Evolutionary conservation across 2,329 filamentous ascomycete species (phyloP).

Genomic region (Exophiala alcalophila): DNA sequence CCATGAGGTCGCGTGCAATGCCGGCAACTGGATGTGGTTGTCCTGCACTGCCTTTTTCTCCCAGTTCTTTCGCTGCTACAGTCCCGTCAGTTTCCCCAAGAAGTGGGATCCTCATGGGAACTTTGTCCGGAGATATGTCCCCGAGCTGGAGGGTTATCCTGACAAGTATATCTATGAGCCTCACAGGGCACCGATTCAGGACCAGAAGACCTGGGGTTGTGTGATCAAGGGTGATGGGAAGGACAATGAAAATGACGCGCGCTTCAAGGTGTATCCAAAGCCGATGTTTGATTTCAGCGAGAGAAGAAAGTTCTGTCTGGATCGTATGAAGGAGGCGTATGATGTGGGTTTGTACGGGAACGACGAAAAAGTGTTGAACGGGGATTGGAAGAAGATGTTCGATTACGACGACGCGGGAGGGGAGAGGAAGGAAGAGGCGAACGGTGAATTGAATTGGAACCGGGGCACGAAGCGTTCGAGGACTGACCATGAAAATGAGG

Average conservation of each 20-base stretch:
- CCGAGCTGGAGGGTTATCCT: constrained; percentile 61
- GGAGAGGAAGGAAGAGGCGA: constrained; percentile 20
- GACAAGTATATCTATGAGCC: constrained; percentile 76
- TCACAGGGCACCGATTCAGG: constrained; percentile 66
- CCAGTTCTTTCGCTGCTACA: constrained; percentile 69
- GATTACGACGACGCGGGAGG: constrained; percentile 44
- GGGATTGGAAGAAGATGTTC: constrained; percentile 54
- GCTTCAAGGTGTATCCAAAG: constrained; percentile 59
- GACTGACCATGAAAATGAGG: constrained; percentile 1
- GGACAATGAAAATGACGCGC: constrained; percentile 25
- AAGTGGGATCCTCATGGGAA: constrained; percentile 70
- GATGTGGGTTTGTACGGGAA: constrained; percentile 62
- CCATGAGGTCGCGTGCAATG: constrained; percentile 70
- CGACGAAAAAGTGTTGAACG: constrained; percentile 60
- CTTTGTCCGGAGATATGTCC: constrained; percentile 64
- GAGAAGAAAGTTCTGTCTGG: constrained; percentile 60
- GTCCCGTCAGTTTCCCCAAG: constrained; percentile 67
- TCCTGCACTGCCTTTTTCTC: constrained; percentile 71
- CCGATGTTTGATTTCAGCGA: constrained; percentile 74
- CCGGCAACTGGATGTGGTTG: constrained; percentile 71
- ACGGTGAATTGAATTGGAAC: constrained; percentile 4
- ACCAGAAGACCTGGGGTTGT: constrained; percentile 68
- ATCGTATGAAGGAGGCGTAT: constrained; percentile 70
- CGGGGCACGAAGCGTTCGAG: constrained; percentile 18
- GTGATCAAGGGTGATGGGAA: constrained; percentile 56